Base-by-base conservation (phyloP, 2,329 filamentous ascomycete genomes). In the Hirsutella minnesotensis region DNA sequence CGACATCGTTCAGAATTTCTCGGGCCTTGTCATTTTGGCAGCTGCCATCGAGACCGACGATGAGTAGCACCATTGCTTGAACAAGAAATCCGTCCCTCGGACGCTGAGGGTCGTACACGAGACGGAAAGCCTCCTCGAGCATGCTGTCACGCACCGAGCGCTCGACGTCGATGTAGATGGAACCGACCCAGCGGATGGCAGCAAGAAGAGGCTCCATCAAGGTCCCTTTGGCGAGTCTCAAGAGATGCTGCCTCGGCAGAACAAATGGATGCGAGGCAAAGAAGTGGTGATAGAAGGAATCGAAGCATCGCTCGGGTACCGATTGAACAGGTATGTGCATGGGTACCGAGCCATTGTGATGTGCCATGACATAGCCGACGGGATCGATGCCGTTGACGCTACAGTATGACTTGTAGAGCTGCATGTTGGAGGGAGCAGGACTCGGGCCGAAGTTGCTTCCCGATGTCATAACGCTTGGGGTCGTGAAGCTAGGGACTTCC, bases 41-140 rank as follows among this genome's bases (percentile, higher is more conserved):
- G 49, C 75, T 79, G 5, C 86, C 85, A 56, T 95, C 86, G 8
- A 94, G 69, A 0, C 80, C 81, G 48, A 95, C 80, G 19, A 87
- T 73, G 42, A 87, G 74, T 4, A 95, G 68, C 37, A 94, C 63
- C 56, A 92, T 70, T 3, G 86, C 80, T 63, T 95, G 89, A 0
- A 94, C 78, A 4, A 81, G 65, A 55, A 78, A 86, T 0, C 73
- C 76, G 46, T 79, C 73, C 43, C 68, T 68, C 4, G 65, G 57
- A 2, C 65, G 64, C 4, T 62, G 59, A 1, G 68, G 63, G 31
- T 68, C 62, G 49, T 76, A 70, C 3, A 70, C 60, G 2, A 73
- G 59, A 15, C 67, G 65, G 49, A 73, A 63, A 4, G 75, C 76
- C 53, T 81, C 79, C 44, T 81, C 75, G 36, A 76, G 69, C 37